Base-by-base conservation (phyloP, 2,329 filamentous ascomycete genomes). In the Eutypa lata region DNA sequence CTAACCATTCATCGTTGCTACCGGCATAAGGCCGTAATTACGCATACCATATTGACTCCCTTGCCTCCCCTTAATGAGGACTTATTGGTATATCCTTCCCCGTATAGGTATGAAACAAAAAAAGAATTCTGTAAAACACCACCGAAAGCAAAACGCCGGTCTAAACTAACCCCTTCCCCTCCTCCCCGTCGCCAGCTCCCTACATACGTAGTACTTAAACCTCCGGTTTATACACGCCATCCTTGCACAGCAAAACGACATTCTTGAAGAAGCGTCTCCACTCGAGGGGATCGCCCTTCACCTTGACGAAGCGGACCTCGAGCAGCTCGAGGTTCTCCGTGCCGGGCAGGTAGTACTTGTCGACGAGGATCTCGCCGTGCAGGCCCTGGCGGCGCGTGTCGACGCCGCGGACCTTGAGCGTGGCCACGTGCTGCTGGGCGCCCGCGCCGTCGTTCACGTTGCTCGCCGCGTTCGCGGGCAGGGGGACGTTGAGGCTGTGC, bases 231-330 rank as follows among this genome's bases (percentile, higher is more conserved):
- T 85, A 89, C 44, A 97, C 87, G 8, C 85, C 91, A 67, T 96
- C 91, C 66, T 90, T 90, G 73, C 92, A 95, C 55, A 93, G 77
- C 57, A 95, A 78, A 28, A 90, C 90, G n/a, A 97, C 83, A 71
- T 91, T 92, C 74, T 99, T 99, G 78, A 99, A 99, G 68, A 99
- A 91, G 33, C 94, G 79, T 55, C 94, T 83, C 94, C 95, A 99
- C 75, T 97, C 93, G 48, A 99, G 74, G 5, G 94, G 94, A 75
- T 99, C 94, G 6, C 94, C 94, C 74, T 96, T 97, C 50, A 90
- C 81, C 74, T 99, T 99, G 60, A 95, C 83, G 68, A 99, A 97
- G 49, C 91, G 82, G 26, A 97, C 89, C 69, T 97, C 92, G 22
- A 92, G 79, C 31, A 93, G 71, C 55, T 89, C 87, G 11, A 14